phyloP scores from a whole-genome alignment of 164 flowering plant genomes.

The Aristolochia fimbriata region DNA sequence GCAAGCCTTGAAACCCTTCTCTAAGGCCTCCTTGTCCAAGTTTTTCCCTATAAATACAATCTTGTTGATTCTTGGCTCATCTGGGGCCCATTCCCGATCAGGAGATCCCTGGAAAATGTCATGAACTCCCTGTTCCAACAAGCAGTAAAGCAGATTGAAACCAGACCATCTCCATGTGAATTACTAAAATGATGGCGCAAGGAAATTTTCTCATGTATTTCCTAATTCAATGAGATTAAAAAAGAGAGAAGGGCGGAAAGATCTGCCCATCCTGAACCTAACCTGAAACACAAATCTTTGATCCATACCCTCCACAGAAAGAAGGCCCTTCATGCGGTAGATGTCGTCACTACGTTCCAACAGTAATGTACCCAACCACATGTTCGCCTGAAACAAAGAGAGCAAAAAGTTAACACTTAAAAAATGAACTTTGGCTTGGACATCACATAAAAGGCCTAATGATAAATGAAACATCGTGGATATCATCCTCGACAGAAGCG shows the following conservation, averaged over 20 bases:
- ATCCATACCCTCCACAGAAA: conserved; percentile 83
- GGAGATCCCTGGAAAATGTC: conserved; percentile 99
- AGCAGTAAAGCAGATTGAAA: neutral
- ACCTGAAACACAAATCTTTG: conserved; percentile 99
- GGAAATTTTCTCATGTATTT: neutral
- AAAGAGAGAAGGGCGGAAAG: neutral
- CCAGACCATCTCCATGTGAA: neutral
- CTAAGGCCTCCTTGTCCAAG: conserved; percentile 58
- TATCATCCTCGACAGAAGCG: too few species aligned
- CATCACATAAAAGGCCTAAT: too few species aligned
- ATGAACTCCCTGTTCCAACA: conserved; percentile 74
- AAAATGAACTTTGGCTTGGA: too few species aligned
- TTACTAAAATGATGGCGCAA: too few species aligned
- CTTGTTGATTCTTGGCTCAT: conserved; percentile 84
- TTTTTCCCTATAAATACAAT: conserved; percentile 95
- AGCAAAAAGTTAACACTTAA: too few species aligned
- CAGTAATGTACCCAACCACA: conserved; percentile 84
- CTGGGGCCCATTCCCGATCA: conserved; percentile 70
- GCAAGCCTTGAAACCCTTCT: conserved; percentile 84
- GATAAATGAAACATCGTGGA: too few species aligned
- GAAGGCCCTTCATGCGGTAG: conserved; percentile 92
- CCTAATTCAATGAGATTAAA: neutral
- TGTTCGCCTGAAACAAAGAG: conserved; percentile 63
- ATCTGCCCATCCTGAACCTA: neutral
- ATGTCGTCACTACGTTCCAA: conserved; percentile 88